Evolutionary conservation across 495 filamentous ascomycete genomes (phyloP), one percentile per base, ranked within the genome.

Genomic region (Aspergillus incahuasiensis): DNA sequence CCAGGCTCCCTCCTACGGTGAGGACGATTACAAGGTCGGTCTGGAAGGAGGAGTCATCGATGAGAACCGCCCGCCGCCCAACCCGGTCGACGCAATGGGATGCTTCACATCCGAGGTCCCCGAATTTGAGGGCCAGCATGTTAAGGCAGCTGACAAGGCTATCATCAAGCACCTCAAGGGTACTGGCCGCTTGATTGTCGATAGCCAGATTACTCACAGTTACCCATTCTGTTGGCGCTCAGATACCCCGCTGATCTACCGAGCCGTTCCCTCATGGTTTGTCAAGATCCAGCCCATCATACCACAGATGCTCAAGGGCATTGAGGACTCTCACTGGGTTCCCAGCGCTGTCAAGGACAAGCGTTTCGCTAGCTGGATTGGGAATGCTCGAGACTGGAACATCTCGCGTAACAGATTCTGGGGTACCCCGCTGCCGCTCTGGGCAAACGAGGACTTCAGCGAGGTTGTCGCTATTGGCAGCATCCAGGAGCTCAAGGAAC

Each of bases 191-290:
- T 56, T 98, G 49, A 79, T 98, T 32, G 89, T 95, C 30, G 90
- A 96, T 53, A 87, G 88, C 34, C 91, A 96, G 70, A 82, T 96
- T 51, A 95, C 82, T 69, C 94, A 98, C 76, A 92, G 88, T 57
- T 96, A 97, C 68, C 92, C 92, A 20, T 92, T 91, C 79, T 98
- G 94, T 73, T 92, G 90, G 82, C 85, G 94, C 24, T 96, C 91
- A 18, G 94, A 98, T 63, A 97, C 89, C 3, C 94, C 92, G 7
- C 79, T 97, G 58, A 97, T 98, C 67, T 94, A 97, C 70, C 85
- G 89, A 53, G 91, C 94, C 20, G 92, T 98, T 19, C 90, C 94
- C 16, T 84, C 92, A 2, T 98, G 94, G 94, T 97, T 98, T 62
- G 86, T 98, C 61, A 90, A 90, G 69, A 86, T 97, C 47, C 79